Evolutionary conservation across 2,329 filamentous ascomycete species (phyloP).

Genomic region (Tothia fuscella): DNA sequence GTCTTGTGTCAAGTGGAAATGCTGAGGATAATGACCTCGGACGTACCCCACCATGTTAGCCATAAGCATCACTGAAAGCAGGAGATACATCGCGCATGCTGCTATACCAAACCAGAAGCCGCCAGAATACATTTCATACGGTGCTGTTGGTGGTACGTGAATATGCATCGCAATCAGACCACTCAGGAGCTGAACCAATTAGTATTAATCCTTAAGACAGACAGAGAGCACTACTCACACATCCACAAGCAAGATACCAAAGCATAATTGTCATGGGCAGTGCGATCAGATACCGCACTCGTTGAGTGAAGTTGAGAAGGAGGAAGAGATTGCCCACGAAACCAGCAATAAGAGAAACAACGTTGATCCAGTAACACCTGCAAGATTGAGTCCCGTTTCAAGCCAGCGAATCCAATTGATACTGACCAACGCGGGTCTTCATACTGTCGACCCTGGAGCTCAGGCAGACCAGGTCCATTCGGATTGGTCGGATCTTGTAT

Average conservation of each 20-base stretch:
- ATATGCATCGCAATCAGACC: conserved; percentile 6
- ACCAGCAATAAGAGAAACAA: conserved; percentile 9
- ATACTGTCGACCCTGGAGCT: conserved; percentile 35
- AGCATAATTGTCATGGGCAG: conserved; percentile 5
- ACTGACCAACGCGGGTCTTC: conserved; percentile 4
- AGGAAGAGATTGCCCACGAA: conserved; percentile 9
- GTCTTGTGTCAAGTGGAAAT: conserved; percentile 8
- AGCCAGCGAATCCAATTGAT: neutral
- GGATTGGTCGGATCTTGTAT: conserved; percentile 23
- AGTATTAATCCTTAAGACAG: neutral
- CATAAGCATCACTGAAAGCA: conserved; percentile 1
- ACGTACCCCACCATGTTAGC: conserved; percentile 6
- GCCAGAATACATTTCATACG: neutral
- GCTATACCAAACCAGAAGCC: conserved; percentile 9
- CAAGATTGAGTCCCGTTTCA: neutral
- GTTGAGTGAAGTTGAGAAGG: conserved; percentile 9
- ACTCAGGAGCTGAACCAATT: conserved; percentile 1
- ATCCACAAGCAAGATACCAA: conserved; percentile 8
- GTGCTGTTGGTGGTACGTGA: neutral
- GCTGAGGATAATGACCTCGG: conserved; percentile 8
- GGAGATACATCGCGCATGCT: conserved; percentile 5
- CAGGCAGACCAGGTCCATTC: conserved; percentile 34
- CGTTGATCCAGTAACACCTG: conserved; percentile 8
- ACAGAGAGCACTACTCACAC: too few species aligned
- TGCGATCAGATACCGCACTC: conserved; percentile 6